Evolutionary conservation across 371 early-diverging fungal species (phyloP).

Genomic region (Mortierella sp.): DNA sequence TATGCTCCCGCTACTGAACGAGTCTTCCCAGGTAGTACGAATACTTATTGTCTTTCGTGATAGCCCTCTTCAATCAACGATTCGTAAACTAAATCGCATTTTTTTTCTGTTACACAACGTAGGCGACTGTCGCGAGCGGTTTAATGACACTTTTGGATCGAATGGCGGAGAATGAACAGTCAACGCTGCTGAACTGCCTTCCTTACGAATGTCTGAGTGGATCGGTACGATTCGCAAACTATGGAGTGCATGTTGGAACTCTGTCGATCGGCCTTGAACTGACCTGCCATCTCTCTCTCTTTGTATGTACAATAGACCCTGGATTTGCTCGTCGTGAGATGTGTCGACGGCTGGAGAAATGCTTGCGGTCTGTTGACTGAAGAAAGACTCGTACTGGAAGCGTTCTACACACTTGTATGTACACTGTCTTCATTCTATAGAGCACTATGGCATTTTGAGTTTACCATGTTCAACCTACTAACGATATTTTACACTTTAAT

Average conservation of each 20-base stretch:
- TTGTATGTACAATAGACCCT: slow-evolving; percentile 15
- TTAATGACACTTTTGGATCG: neutral
- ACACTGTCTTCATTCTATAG: no score
- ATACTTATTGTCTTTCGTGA: neutral
- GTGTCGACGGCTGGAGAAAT: slow-evolving; percentile 32
- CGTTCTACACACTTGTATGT: slow-evolving; percentile 48
- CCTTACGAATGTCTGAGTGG: slow-evolving; percentile 23
- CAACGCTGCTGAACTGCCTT: slow-evolving; percentile 24
- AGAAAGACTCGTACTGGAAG: slow-evolving; percentile 30
- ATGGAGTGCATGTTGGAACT: neutral
- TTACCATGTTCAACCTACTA: neutral
- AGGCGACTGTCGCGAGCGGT: neutral
- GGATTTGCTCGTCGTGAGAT: slow-evolving; percentile 17
- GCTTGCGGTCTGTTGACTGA: slow-evolving; percentile 27
- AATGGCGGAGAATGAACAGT: slow-evolving; percentile 6
- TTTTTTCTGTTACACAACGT: neutral
- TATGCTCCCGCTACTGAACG: slow-evolving; percentile 6
- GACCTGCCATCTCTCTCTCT: no score
- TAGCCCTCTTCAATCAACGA: neutral
- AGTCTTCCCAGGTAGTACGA: slow-evolving; percentile 1
- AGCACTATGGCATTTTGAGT: no score
- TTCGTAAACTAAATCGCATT: neutral
- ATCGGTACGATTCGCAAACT: slow-evolving; percentile 13
- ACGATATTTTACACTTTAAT: neutral
- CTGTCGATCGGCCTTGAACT: neutral